These are phyloP conservation scores for Eucalyptus grandis DNA, from an alignment of 345 rosid species.

Conservation along the genomic window DNA sequence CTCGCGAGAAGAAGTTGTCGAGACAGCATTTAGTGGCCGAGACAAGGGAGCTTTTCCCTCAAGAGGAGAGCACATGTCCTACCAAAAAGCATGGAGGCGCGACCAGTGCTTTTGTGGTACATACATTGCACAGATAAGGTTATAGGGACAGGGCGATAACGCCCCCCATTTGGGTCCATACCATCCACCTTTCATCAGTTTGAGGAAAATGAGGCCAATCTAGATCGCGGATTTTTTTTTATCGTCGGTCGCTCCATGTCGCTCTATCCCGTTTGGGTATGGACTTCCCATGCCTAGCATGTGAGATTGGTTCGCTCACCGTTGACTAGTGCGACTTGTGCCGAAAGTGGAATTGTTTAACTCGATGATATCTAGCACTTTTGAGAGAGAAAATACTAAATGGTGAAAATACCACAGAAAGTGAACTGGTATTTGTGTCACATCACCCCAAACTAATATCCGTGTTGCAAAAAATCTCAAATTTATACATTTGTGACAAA, in stretches of 20 bases:
- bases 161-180: not conserved
- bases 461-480: fast-evolving
- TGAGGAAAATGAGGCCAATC: not conserved
- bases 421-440: fast-evolving
- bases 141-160: not conserved
- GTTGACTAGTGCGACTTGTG: not conserved
- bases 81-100: not conserved
- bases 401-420: not conserved
- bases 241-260: not conserved
- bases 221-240: not conserved
- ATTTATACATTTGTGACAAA: not conserved
- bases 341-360: not conserved
- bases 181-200: not conserved
- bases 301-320: not conserved
- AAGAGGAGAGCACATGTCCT: not conserved
- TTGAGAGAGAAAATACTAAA: not conserved
- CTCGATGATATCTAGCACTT: not conserved
- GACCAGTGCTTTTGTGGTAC: not conserved
- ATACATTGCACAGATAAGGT: not conserved
- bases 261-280: not conserved
- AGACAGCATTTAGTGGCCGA: not conserved
- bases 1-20: not conserved
- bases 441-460: not conserved
- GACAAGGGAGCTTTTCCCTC: not conserved
- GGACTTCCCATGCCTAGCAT: not conserved